Base-by-base conservation (phyloP, 2,329 filamentous ascomycete species). In the Claviceps lovelessii region DNA sequence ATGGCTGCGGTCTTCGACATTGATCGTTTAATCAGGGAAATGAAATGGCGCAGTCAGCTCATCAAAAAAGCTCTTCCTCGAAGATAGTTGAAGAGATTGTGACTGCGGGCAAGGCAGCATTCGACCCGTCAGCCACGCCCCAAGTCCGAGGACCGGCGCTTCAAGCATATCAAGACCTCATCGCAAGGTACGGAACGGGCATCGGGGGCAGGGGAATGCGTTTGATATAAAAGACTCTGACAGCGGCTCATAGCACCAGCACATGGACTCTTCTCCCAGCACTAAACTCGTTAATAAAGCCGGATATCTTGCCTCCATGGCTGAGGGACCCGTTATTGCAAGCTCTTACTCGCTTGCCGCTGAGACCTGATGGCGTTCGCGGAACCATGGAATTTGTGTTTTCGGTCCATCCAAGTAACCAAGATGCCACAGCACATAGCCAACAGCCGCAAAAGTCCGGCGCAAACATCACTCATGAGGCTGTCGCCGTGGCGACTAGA, bases 381-480 rank as follows among this genome's bases (percentile, higher is more conserved):
- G 77, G 80, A 31, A 84, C 81, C 0, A 73, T 88, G 57, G 84
- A 88, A 62, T 88, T 88, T 62, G 74, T 88, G 41, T 84, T 86
- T 55, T 77, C 83, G 1, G 80, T 86, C 7, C 84, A 86, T 57
- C 79, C 84, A 0, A 75, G 77, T 57, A 73, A 71, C 59, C 68
- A 69, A 7, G 65, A 71, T 55, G 66, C 68, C 60, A 53, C 64
- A 0, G 67, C 71, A 7, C 73, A 75, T 54, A 68, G 69, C 1
- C 66, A 70, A 2, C 62, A 63, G 4, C 71, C 76, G 1, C 77
- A 79, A 60, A 81, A 78, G 53, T 71, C 76, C 63, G 80, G 81
- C 1, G 77, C 82, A 5, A 78, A 77, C 46, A 84, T 88, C 54
- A 84, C 85, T 0, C 77, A 84, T 37, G 84, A 88, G 63, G 83